phyloP scores from a whole-genome alignment of 176 grass and related monocot genomes.

The Zea mays region DNA sequence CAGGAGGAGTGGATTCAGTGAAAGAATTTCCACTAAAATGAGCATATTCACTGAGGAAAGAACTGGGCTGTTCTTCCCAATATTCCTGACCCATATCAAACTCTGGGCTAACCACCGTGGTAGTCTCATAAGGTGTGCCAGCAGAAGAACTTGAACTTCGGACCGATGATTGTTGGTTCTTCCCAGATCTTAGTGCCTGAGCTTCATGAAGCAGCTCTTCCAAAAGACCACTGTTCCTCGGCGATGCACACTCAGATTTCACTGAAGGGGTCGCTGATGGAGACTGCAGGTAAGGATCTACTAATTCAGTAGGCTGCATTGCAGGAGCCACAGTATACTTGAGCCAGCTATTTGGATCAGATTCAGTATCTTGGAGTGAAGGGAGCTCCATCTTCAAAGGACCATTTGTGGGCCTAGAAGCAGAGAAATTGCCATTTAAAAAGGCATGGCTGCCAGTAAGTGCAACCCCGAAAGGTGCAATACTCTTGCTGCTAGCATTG shows the following conservation, averaged over 20 bases:
- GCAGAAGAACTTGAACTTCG: constrained; percentile 72
- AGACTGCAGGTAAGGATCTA: constrained; percentile 63
- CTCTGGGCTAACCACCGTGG: constrained; percentile 39
- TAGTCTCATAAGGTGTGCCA: constrained; percentile 47
- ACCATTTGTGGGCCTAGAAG: constrained; percentile 74
- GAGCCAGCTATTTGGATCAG: constrained; percentile 71
- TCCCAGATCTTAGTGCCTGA: constrained; percentile 51
- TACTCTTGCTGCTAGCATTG: constrained; percentile 54
- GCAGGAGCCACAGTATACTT: constrained; percentile 52
- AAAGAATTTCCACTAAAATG: constrained; percentile 53
- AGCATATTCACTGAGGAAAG: constrained; percentile 40
- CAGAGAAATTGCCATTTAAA: constrained; percentile 87
- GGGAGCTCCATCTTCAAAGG: constrained; percentile 97
- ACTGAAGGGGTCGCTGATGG: constrained; percentile 49
- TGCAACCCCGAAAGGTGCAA: constrained; percentile 54
- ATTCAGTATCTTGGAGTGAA: constrained; percentile 99
- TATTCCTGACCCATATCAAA: constrained; percentile 61
- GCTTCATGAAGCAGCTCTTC: constrained; percentile 80
- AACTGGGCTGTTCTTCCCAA: constrained; percentile 47
- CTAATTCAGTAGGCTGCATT: constrained; percentile 55
- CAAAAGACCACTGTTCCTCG: constrained; percentile 71
- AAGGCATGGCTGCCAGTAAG: constrained; percentile 73
- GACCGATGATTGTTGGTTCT: constrained; percentile 46
- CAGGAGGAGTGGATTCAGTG: constrained; percentile 42
- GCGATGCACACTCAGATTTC: constrained; percentile 58